Evolutionary conservation across 768 basidiomycete species (phyloP).

Genomic region (Leccinum uliginosum): DNA sequence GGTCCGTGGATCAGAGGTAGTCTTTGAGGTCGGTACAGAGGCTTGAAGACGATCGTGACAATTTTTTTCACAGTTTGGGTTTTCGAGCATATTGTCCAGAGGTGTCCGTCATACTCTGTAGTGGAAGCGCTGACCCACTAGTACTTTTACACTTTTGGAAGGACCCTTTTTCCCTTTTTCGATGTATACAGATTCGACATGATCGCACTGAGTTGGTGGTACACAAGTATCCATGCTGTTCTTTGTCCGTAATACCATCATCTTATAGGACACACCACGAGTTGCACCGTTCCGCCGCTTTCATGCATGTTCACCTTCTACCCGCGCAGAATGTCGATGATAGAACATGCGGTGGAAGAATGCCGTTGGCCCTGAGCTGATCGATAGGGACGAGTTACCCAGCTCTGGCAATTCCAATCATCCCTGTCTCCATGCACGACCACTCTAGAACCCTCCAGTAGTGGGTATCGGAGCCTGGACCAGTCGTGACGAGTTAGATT

Average conservation of each 20-base stretch:
- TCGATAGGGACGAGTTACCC: conserved; percentile 25
- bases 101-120: too few relatives aligned
- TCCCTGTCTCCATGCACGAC: conserved; percentile 18
- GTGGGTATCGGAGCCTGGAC: too few relatives aligned
- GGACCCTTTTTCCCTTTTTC: background rate
- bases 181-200: background rate
- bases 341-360: conserved; percentile 17
- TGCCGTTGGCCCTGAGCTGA: conserved; percentile 14
- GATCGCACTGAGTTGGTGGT: background rate
- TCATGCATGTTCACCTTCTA: conserved; percentile 17
- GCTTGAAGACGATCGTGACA: too few relatives aligned
- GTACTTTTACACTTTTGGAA: background rate
- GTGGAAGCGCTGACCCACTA: background rate
- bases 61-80: too few relatives aligned
- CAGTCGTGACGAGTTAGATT: too few relatives aligned
- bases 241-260: background rate
- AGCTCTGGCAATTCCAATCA: conserved; percentile 32
- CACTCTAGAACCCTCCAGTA: too few relatives aligned
- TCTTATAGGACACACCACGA: background rate
- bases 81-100: too few relatives aligned
- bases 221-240: background rate
- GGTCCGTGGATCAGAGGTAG: too few relatives aligned
- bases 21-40: too few relatives aligned
- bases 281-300: background rate
- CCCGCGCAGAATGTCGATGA: conserved; percentile 18